These are phyloP conservation scores for Trichosporon asahii DNA, from an alignment of 1,284 basidiomycete species.

Conservation along the genomic window DNA sequence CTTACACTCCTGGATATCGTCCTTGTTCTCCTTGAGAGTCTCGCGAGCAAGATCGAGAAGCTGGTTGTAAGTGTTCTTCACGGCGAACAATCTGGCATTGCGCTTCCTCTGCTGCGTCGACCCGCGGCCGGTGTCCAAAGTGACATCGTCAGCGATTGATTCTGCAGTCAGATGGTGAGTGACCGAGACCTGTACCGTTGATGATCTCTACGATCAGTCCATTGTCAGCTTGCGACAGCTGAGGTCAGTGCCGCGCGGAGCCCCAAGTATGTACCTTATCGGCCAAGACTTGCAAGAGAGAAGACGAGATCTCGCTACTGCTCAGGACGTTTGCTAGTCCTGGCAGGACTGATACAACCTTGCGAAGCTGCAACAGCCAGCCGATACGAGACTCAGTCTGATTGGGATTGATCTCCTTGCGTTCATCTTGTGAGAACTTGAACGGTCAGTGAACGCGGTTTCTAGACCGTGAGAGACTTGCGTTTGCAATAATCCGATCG, in stretches of 20 bases:
- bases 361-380: slow-evolving; percentile 32
- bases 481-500: slow-evolving; percentile 77
- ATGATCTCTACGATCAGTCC: neutral
- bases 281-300: slow-evolving; percentile 2
- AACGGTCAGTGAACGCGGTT: neutral
- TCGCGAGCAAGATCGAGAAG: slow-evolving; percentile 87
- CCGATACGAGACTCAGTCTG: slow-evolving; percentile 30
- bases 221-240: neutral
- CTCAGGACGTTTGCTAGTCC: slow-evolving; percentile 18
- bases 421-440: slow-evolving; percentile 22
- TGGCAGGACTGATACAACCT: slow-evolving; percentile 20
- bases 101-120: slow-evolving; percentile 22
- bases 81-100: slow-evolving; percentile 76
- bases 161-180: slow-evolving; percentile 15
- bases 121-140: slow-evolving; percentile 11
- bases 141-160: slow-evolving; percentile 29
- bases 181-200: neutral
- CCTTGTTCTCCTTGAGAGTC: slow-evolving; percentile 84
- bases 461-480: slow-evolving; percentile 44
- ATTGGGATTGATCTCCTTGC: slow-evolving; percentile 9
- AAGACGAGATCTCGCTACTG: neutral
- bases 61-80: slow-evolving; percentile 73
- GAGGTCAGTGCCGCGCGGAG: neutral
- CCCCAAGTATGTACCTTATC: neutral
- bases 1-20: slow-evolving; percentile 60